Evolutionary conservation across 257 asterid genomes (phyloP).

Genomic region (Sherardia arvensis): DNA sequence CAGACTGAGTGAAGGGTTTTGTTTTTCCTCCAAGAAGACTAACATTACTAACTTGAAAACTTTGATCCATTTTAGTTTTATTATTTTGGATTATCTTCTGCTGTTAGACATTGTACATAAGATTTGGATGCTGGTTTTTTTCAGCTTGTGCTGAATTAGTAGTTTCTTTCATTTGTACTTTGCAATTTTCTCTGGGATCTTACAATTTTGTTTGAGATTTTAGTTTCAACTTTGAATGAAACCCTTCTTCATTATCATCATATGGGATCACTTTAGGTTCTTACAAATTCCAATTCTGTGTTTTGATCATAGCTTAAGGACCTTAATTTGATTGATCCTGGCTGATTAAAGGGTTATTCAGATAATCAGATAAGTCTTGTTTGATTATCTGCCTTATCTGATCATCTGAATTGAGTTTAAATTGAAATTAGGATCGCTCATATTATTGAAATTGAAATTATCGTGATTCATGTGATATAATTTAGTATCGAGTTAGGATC

Average conservation of each 20-base stretch:
- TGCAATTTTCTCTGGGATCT: conserved; percentile 23
- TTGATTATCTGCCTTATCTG: no score
- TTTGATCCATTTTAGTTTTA: conserved; percentile 10
- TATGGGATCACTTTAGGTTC: no score
- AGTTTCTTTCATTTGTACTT: conserved; percentile 9
- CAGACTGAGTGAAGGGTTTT: conserved; percentile 39
- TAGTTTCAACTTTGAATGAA: not conserved
- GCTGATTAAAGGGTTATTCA: no score
- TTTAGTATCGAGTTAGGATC: no score
- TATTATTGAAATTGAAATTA: no score
- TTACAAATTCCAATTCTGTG: no score
- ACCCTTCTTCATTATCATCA: not conserved
- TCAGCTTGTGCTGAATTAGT: conserved; percentile 7
- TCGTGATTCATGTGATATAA: no score
- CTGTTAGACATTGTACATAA: conserved; percentile 48
- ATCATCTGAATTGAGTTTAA: no score
- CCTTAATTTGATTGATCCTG: no score
- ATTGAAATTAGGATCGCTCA: no score
- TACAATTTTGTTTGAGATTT: not conserved
- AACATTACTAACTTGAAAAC: not conserved
- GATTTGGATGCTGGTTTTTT: conserved; percentile 18
- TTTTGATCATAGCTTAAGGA: no score
- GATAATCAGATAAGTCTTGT: no score
- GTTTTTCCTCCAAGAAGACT: not conserved
- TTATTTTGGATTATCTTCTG: not conserved